Conservation (phyloP, 306 rosid species). For the Urtica urens region DNA sequence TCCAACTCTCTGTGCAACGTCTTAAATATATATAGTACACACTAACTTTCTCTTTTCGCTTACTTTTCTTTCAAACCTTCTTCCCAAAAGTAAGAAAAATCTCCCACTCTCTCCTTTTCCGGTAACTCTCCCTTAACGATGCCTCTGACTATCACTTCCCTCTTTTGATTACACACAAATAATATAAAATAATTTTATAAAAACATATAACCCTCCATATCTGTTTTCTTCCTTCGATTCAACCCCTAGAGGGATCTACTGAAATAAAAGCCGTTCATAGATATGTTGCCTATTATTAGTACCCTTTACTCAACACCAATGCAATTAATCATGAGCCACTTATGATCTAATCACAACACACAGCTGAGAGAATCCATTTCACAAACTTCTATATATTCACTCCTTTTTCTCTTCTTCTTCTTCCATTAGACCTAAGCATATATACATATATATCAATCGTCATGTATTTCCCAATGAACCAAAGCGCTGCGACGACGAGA, state of each 20-base stretch:
- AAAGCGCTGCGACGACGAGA: conserved; percentile 24
- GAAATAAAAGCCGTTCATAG: conserved; percentile 20
- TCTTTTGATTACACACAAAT: too few relatives aligned
- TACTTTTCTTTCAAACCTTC: conserved; percentile 43
- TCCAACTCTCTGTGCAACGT: conserved; percentile 26
- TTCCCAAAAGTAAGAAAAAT: conserved; percentile 24
- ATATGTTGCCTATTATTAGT: conserved; percentile 2
- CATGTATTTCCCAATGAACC: conserved; percentile 17
- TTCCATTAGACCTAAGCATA: conserved; percentile 12
- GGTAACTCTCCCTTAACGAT: conserved; percentile 19
- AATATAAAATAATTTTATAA: too few relatives aligned
- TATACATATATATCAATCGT: conserved; percentile 18
- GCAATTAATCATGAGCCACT: conserved; percentile 76
- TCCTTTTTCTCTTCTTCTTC: conserved; percentile 5
- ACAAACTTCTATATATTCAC: neutral
- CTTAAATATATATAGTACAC: too few relatives aligned
- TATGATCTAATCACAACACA: conserved; percentile 61
- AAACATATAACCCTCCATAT: too few relatives aligned
- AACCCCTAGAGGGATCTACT: conserved; percentile 40
- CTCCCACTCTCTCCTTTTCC: conserved; percentile 29
- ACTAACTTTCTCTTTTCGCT: conserved; percentile 51
- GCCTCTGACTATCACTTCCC: conserved; percentile 2
- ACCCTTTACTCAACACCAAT: conserved; percentile 23
- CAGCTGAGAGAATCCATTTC: neutral
- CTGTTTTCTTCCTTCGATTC: conserved; percentile 12